Percentiles rank a stretch among this genome's conserved stretches.
These are phyloP conservation scores for Phytophthora pinifolia DNA, from an alignment of 352 stramenopile species.

Conservation along the genomic window DNA sequence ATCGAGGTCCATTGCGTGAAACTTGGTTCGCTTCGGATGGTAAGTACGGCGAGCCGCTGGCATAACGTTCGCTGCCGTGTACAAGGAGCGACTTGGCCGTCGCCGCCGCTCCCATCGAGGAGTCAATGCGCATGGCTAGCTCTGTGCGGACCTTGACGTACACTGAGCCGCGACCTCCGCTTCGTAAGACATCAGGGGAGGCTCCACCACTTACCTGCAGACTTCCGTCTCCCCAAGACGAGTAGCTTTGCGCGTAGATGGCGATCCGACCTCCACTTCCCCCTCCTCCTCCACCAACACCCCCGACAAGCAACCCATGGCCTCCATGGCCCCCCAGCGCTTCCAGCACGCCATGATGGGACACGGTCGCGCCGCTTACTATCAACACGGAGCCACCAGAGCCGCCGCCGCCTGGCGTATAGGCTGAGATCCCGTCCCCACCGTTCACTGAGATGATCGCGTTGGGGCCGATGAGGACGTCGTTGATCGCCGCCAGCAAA, in stretches of 20 bases:
- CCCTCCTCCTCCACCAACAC: conserved; percentile 62
- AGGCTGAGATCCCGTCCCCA: conserved; percentile 45
- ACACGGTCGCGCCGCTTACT: conserved; percentile 47
- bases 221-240: conserved; percentile 75
- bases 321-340: conserved; percentile 85
- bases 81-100: conserved; percentile 75
- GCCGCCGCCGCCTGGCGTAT: conserved; percentile 60
- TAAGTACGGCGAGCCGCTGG: conserved; percentile 33
- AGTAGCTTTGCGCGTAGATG: conserved; percentile 92
- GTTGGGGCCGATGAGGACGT: conserved; percentile 89
- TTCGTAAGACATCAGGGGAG: conserved; percentile 43
- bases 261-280: conserved; percentile 88
- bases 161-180: conserved; percentile 40
- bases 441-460: conserved; percentile 81
- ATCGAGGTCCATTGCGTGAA: conserved; percentile 49
- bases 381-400: conserved; percentile 57
- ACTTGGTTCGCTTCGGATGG: conserved; percentile 23
- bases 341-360: conserved; percentile 75
- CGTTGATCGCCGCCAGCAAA: conserved; percentile 92
- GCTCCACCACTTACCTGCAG: conserved; percentile 78
- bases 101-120: conserved; percentile 61
- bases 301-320: conserved; percentile 21
- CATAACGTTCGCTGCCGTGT: conserved; percentile 40
- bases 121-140: conserved; percentile 57
- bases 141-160: conserved; percentile 48